A percentile compares a stretch with the other conserved stretches of the same genome.
Evolutionary conservation across 805 yeast species (phyloP).

Genomic region (Wickerhamiella shivajii): DNA sequence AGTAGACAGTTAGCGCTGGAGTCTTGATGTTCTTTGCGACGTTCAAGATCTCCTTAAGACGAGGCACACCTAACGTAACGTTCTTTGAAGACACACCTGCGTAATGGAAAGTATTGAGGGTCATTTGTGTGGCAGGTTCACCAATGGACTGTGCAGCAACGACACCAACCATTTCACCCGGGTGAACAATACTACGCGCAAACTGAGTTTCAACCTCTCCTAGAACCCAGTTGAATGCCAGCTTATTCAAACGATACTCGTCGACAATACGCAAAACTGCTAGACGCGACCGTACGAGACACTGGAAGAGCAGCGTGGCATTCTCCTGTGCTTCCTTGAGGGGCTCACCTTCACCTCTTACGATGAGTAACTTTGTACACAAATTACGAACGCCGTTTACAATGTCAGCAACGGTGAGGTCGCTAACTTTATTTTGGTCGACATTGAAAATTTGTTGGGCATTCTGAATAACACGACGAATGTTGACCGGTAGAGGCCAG

Average conservation of each 20-base stretch:
- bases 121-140: constrained; percentile 98
- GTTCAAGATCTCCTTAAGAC: constrained; percentile 92
- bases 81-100: constrained; percentile 96
- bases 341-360: constrained; percentile 67
- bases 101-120: constrained; percentile 92
- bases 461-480: constrained; percentile 91
- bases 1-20: constrained; percentile 96
- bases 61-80: constrained; percentile 94
- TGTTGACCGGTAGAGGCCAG: constrained; percentile 96
- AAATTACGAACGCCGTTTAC: constrained; percentile 56
- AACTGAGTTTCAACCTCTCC: constrained; percentile 92
- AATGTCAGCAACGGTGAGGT: constrained; percentile 71
- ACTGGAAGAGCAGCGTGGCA: constrained; percentile 81
- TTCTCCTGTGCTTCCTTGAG: constrained; percentile 78
- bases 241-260: constrained; percentile 70
- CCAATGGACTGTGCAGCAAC: constrained; percentile 96
- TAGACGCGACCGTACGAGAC: constrained; percentile 81
- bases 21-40: constrained; percentile 98
- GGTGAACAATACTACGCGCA: constrained; percentile 79
- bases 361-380: constrained; percentile 51
- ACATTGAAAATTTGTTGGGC: constrained; percentile 94
- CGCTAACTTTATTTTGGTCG: constrained; percentile 82
- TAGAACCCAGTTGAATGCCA: constrained; percentile 89
- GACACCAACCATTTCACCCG: constrained; percentile 98
- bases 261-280: constrained; percentile 83